Percentiles rank a stretch among this genome's conserved stretches.
Evolutionary conservation across 2,329 filamentous ascomycete species (phyloP).

Genomic region (Drechslerella coelobrocha): DNA sequence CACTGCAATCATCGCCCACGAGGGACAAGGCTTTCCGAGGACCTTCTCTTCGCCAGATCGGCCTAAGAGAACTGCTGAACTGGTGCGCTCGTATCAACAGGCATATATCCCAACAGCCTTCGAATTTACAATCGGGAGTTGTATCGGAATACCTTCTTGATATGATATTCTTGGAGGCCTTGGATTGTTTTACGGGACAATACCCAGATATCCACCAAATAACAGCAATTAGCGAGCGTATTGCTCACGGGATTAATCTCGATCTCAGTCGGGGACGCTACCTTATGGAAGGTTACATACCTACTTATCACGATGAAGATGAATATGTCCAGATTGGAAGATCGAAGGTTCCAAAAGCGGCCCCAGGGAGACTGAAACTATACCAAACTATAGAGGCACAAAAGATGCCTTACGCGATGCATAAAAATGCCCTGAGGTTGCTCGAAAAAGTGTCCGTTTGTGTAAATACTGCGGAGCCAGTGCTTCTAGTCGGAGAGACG

Average conservation of each 20-base stretch:
- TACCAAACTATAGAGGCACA: conserved; percentile 62
- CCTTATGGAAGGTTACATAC: conserved; percentile 71
- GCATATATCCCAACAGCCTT: conserved; percentile 53
- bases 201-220: conserved; percentile 70
- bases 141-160: conserved; percentile 76
- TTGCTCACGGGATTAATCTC: conserved; percentile 87
- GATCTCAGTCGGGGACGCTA: conserved; percentile 82
- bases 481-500: conserved; percentile 96
- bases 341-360: conserved; percentile 66
- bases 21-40: conserved; percentile 33
- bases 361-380: conserved; percentile 58
- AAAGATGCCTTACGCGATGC: conserved; percentile 80
- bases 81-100: conserved; percentile 80
- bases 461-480: conserved; percentile 82
- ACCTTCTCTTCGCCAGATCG: conserved; percentile 37
- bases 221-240: conserved; percentile 69
- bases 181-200: conserved; percentile 89
- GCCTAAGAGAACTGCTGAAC: conserved; percentile 82
- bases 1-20: conserved; percentile 52
- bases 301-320: conserved; percentile 70
- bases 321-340: conserved; percentile 70
- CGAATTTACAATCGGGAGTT: conserved; percentile 28
- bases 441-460: conserved; percentile 88
- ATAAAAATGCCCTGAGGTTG: conserved; percentile 79
- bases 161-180: conserved; percentile 88